These are phyloP conservation scores for Aethionema arabicum DNA, from an alignment of 345 rosid genomes.

Conservation along the genomic window DNA sequence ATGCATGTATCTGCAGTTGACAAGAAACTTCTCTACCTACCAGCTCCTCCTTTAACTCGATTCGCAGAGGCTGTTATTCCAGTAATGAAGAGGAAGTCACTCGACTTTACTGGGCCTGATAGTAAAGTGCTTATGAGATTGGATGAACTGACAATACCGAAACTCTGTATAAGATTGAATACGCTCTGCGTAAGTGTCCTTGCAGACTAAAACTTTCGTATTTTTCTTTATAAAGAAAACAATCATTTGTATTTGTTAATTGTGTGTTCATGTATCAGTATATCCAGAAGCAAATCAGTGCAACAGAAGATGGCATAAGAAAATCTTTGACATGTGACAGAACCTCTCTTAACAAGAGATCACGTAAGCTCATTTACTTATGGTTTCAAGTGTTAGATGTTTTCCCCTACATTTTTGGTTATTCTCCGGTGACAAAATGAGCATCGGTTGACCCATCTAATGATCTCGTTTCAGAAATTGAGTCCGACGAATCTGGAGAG, in stretches of 20 bases:
- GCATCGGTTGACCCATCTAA: slow-evolving; percentile 5
- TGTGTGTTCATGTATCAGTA: slow-evolving; percentile 52
- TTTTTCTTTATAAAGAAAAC: neutral
- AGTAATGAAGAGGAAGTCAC: slow-evolving; percentile 58
- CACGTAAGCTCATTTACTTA: slow-evolving; percentile 31
- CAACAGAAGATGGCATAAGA: slow-evolving; percentile 72
- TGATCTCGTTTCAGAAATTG: slow-evolving; percentile 41
- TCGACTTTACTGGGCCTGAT: slow-evolving; percentile 52
- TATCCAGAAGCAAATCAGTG: slow-evolving; percentile 66
- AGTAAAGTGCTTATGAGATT: slow-evolving; percentile 49
- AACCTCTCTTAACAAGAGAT: slow-evolving; percentile 39
- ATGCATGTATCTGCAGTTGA: slow-evolving; percentile 61
- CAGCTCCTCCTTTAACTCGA: slow-evolving; percentile 94
- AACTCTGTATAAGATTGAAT: slow-evolving; percentile 82
- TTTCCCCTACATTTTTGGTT: slow-evolving; percentile 28
- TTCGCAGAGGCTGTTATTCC: slow-evolving; percentile 63
- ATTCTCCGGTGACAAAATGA: slow-evolving; percentile 9
- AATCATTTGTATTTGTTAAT: neutral
- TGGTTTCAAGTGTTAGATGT: slow-evolving; percentile 35
- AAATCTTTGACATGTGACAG: slow-evolving; percentile 64
- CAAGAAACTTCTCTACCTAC: slow-evolving; percentile 66
- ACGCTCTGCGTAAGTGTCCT: slow-evolving; percentile 72
- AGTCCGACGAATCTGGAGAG: slow-evolving; percentile 42
- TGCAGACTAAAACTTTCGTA: slow-evolving; percentile 22
- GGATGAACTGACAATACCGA: slow-evolving; percentile 64